Evolutionary conservation across 23 red algal genomes (phyloP).

Genomic region (Gracilaria vermiculophylla): DNA sequence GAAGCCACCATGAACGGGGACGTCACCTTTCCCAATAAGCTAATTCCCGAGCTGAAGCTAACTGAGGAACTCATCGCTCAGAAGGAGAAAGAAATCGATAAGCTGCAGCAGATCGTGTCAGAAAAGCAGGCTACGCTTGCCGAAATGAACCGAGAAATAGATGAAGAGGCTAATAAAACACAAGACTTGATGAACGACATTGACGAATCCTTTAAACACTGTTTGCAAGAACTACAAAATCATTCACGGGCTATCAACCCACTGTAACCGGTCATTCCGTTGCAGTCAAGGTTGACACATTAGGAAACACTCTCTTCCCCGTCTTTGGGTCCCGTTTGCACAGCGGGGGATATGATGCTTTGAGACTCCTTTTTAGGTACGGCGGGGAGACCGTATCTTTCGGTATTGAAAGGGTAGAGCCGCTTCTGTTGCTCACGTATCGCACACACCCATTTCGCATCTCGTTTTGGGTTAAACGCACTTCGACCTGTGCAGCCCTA

Average conservation of each 20-base stretch:
- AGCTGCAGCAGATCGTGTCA: neutral
- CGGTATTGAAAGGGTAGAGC: slow-evolving; percentile 38
- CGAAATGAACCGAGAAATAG: neutral
- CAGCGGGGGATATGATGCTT: slow-evolving; percentile 34
- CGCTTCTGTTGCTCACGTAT: slow-evolving; percentile 46
- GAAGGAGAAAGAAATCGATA: slow-evolving; percentile 7
- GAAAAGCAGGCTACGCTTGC: neutral
- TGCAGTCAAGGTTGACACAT: neutral
- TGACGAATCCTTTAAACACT: neutral
- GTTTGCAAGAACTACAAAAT: neutral
- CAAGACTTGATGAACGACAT: neutral
- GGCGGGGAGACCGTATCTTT: slow-evolving; percentile 30
- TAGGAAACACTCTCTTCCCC: slow-evolving; percentile 54
- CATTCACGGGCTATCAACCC: neutral
- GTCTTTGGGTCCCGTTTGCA: slow-evolving; percentile 55
- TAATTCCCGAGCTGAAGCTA: neutral
- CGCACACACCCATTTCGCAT: slow-evolving; percentile 55
- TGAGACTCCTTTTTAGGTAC: neutral
- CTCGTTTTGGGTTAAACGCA: slow-evolving; percentile 54
- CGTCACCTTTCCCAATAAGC: neutral
- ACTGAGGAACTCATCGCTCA: neutral
- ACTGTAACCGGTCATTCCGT: neutral
- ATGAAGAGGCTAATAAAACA: neutral
- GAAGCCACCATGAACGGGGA: neutral
- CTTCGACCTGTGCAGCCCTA: slow-evolving; percentile 46